A percentile compares a stretch with the other conserved stretches of the same genome.
These are phyloP conservation scores for Russula lepida DNA, from an alignment of 768 basidiomycete species.

Conservation along the genomic window DNA sequence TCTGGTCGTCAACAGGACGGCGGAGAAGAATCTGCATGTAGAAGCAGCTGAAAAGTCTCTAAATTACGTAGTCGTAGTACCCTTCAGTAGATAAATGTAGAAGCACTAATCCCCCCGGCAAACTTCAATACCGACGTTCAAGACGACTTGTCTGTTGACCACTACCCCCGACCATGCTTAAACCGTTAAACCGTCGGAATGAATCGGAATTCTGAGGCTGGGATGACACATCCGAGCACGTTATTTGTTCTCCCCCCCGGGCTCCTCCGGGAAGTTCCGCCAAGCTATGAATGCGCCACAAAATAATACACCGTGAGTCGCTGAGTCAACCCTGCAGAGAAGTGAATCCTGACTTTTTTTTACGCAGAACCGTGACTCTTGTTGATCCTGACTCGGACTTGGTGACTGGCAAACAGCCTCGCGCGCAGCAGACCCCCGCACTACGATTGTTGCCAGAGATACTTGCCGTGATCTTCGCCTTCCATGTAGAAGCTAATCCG, in stretches of 20 bases:
- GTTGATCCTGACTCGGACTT: background rate
- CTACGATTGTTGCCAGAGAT: slow-evolving; percentile 7
- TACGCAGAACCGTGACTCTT: background rate
- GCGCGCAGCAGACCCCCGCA: background rate
- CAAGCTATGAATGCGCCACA: background rate
- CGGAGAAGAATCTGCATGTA: too few relatives aligned
- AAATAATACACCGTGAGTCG: background rate
- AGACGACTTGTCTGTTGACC: too few relatives aligned
- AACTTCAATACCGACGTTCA: background rate
- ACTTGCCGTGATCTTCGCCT: slow-evolving; percentile 5
- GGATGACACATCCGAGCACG: background rate
- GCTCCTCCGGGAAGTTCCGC: background rate
- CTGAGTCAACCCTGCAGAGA: too few relatives aligned
- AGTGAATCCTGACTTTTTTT: background rate
- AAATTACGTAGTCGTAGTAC: too few relatives aligned
- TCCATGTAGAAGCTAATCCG: slow-evolving; percentile 3
- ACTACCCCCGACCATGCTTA: too few relatives aligned
- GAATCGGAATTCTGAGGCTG: too few relatives aligned
- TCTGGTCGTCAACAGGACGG: too few relatives aligned
- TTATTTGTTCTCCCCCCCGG: background rate
- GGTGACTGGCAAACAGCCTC: background rate
- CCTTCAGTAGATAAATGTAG: too few relatives aligned
- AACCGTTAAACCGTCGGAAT: too few relatives aligned
- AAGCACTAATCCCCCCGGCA: too few relatives aligned
- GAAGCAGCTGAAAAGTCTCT: too few relatives aligned